These are phyloP conservation scores for Blastocystis sp. DNA, from an alignment of 352 stramenopile genomes.

Conservation along the genomic window DNA sequence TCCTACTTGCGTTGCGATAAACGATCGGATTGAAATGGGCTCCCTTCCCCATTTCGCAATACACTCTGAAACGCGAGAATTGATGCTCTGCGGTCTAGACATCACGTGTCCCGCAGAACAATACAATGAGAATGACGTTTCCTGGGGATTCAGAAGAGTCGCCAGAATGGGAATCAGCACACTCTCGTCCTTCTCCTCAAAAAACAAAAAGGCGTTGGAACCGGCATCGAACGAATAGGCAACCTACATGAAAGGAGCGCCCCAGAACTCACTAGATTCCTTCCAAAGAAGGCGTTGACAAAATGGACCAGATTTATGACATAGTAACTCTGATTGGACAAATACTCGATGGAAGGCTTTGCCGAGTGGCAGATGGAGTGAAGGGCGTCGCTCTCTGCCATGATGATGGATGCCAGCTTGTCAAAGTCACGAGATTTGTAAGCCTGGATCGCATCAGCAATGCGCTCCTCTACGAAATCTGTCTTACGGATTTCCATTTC, in stretches of 20 bases:
- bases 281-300: constrained; percentile 83
- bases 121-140: not conserved
- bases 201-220: constrained; percentile 87
- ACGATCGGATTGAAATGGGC: constrained; percentile 4
- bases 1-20: constrained; percentile 20
- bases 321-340: constrained; percentile 86
- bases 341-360: constrained; percentile 95
- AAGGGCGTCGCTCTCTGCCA: constrained; percentile 96
- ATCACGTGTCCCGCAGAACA: not conserved
- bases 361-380: constrained; percentile 95
- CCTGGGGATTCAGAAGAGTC: constrained; percentile 10
- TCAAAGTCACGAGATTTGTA: constrained; percentile 87
- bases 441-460: constrained; percentile 83
- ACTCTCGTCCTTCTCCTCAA: constrained; percentile 77
- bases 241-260: constrained; percentile 75
- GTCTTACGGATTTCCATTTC: constrained; percentile 77
- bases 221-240: constrained; percentile 98
- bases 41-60: not conserved
- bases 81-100: not conserved
- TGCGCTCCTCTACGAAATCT: constrained; percentile 80
- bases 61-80: not conserved
- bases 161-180: constrained; percentile 76
- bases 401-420: constrained; percentile 90
- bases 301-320: constrained; percentile 84
- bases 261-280: constrained; percentile 29